A percentile compares a stretch with the other conserved stretches of the same genome.
Conservation (phyloP, 345 rosid genomes). For the Gossypium ekmanianum region DNA sequence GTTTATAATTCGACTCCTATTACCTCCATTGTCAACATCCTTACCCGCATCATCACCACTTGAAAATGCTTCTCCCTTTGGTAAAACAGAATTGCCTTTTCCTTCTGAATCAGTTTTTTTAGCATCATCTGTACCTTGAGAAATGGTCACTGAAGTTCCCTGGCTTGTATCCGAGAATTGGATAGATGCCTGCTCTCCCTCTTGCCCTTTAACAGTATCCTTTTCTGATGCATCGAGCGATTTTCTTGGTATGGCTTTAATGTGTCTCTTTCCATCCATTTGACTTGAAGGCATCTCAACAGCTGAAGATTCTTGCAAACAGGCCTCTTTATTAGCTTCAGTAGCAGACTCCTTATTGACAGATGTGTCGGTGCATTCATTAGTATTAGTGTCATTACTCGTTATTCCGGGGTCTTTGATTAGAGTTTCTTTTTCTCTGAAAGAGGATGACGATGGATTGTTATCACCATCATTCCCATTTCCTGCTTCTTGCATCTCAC, state of each 20-base stretch:
- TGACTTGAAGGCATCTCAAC: slow-evolving; percentile 28
- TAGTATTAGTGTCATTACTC: slow-evolving; percentile 15
- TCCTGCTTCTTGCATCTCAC: slow-evolving; percentile 23
- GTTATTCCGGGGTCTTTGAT: slow-evolving; percentile 30
- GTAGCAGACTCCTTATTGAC: slow-evolving; percentile 20
- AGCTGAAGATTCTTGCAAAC: slow-evolving; percentile 28
- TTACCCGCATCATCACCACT: slow-evolving; percentile 34
- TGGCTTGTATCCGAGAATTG: slow-evolving; percentile 30
- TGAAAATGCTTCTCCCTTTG: slow-evolving; percentile 33
- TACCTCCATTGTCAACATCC: slow-evolving; percentile 43
- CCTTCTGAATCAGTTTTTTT: slow-evolving; percentile 30
- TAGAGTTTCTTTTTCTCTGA: slow-evolving; percentile 26
- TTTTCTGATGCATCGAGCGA: slow-evolving; percentile 26
- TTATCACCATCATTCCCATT: slow-evolving; percentile 13
- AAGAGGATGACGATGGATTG: slow-evolving; percentile 25
- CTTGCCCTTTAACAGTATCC: slow-evolving; percentile 27
- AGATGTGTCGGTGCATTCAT: slow-evolving; percentile 21
- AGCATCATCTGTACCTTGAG: slow-evolving; percentile 33
- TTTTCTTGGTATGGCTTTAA: slow-evolving; percentile 20
- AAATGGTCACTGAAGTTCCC: slow-evolving; percentile 29
- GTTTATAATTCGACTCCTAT: slow-evolving; percentile 56
- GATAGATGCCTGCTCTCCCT: slow-evolving; percentile 29
- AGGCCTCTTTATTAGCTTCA: slow-evolving; percentile 22
- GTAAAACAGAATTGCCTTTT: slow-evolving; percentile 35
- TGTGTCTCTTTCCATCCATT: slow-evolving; percentile 20